Base-by-base conservation (phyloP, 2,329 filamentous ascomycete species). In the Calonectria honghensis region DNA sequence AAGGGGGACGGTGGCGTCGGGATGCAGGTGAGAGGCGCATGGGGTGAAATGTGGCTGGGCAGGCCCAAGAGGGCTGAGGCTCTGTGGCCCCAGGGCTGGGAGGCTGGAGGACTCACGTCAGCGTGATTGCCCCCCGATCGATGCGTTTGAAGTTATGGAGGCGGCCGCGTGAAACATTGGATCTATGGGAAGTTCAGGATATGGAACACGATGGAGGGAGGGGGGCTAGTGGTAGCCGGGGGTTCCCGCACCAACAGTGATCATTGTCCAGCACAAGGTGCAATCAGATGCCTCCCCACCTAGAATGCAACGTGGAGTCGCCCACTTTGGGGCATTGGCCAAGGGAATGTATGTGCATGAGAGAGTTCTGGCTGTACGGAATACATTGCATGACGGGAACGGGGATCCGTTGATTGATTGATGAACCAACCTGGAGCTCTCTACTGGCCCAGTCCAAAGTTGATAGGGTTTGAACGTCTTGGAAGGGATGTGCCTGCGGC, bases 111-210 rank as follows among this genome's bases (percentile, higher is more conserved):
- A 48, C 57, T 73, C 67, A 68, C 70, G 24, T 50, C 54, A 67
- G 41, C 70, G 41, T 70, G 61, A 70, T 70, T 31, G 31, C 50
- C 57, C 57, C 54, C 41, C 59, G 73, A 72, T 78, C 70, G 54
- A 73, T 70, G 50, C 76, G 76, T 64, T 76, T 75, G 78, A 73
- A 72, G 78, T 57, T 78, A 79, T 79, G 79, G 78, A 81, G 79
- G 78, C 73, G 68, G 65, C 48, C 72, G 77, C 77, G 76, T 72
- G 73, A 81, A 81, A 81, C 79, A 77, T 78, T 73, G 72, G 72
- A 78, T 75, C 75, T 74, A 72, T 70, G 54, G 69, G 70, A 73
- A 45, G 77, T 75, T 73, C 67, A 75, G 65, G 71, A 70, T 74
- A 71, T 70, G 65, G 70, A 73, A 48, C 78, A 74, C 73, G 75